Base-by-base conservation (phyloP, 352 stramenopile species). In the Phytophthora syringae region DNA sequence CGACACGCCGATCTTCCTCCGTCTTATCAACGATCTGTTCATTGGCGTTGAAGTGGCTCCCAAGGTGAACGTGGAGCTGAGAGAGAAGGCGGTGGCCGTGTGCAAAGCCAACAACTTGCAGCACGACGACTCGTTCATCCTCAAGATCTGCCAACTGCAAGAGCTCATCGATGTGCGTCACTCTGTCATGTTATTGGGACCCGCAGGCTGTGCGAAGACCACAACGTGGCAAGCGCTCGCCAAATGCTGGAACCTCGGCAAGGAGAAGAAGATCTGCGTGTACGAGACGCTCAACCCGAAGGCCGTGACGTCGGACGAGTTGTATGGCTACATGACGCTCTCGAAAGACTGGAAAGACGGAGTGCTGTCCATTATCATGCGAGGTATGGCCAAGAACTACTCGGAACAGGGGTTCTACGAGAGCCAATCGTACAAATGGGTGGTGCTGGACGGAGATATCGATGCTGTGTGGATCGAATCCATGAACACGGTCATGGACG, bases 401-500 rank as follows among this genome's bases (percentile, higher is more conserved):
- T 79, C 82, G 13, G 88, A 95, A 40, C 88, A 95, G 39, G 91
- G 94, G 1, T 99, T 98, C 56, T 98, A 99, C 64, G 96, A 98
- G 60, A 97, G 94, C 28, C 90, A 98, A 62, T 81, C 63, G 16
- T 97, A 97, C 80, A 97, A 96, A 42, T 96, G 89, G 89, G 86
- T 95, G 44, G 83, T 96, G 5, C 67, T 96, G 0, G 89, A 96
- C 27, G 89, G 89, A 12, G 89, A 96, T 65, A 95, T 96, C 43
- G 89, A 96, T 60, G 88, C 89, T 2, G 85, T 95, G 27, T 96
- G 89, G 89, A 96, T 96, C 42, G 89, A 96, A 52, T 89, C 72
- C 2, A 98, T 99, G 96, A 99, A 99, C 76, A 98, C 92, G 1
- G 96, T 99, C 65, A 99, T 99, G 96, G 96, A 98, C 58, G 95